Percentiles rank a stretch among this genome's conserved stretches.
These are phyloP conservation scores for Acacia pycnantha DNA, from an alignment of 331 rosid genomes.

Conservation along the genomic window DNA sequence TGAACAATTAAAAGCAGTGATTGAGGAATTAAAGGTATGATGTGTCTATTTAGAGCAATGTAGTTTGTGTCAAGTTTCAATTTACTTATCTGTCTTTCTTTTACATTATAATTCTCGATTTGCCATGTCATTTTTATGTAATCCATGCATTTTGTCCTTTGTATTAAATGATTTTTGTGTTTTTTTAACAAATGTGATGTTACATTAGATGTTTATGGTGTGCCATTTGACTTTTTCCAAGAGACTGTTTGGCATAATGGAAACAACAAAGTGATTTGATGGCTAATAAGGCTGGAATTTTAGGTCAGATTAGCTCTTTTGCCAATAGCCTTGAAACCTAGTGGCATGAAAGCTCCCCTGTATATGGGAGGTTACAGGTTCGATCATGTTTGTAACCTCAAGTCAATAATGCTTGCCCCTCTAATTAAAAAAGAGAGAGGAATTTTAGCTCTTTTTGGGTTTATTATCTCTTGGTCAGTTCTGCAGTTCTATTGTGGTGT, in stretches of 20 bases:
- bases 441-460: neutral
- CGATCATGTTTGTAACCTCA: neutral
- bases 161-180: neutral
- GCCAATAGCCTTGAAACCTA: no score
- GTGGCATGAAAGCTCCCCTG: neutral
- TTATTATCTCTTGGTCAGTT: neutral
- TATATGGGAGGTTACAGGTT: neutral
- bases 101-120: neutral
- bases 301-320: neutral
- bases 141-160: neutral
- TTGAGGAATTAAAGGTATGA: constrained; percentile 84
- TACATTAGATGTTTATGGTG: neutral
- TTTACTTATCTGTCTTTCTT: neutral
- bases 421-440: neutral
- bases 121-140: neutral
- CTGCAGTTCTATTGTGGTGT: neutral
- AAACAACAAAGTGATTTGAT: neutral
- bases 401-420: neutral
- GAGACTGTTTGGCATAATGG: neutral
- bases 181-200: neutral
- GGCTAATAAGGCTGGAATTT: neutral
- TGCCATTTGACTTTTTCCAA: neutral
- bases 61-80: neutral
- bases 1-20: constrained; percentile 69
- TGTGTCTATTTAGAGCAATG: neutral